phyloP scores from a whole-genome alignment of 2,329 filamentous ascomycete species.

The Cadophora gregata region DNA sequence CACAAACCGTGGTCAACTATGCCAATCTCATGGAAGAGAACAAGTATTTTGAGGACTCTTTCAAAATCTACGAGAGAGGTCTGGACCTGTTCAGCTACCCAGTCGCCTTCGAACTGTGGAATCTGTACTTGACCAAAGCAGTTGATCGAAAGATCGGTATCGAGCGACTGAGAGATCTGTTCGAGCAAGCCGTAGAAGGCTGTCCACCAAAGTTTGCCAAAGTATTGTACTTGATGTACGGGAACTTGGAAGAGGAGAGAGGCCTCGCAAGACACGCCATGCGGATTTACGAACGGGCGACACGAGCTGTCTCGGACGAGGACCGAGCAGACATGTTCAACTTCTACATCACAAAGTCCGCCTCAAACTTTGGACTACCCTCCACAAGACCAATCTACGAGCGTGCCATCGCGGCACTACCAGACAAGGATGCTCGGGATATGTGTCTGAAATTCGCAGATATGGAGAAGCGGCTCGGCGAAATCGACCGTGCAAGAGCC shows the following conservation, averaged over 20 bases:
- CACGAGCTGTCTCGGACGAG: conserved; percentile 91
- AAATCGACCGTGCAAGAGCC: conserved; percentile 92
- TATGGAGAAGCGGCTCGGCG: conserved; percentile 89
- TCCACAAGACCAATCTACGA: conserved; percentile 97
- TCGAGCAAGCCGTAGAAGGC: conserved; percentile 95
- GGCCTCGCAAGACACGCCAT: conserved; percentile 95
- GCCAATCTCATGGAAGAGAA: conserved; percentile 94
- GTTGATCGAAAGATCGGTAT: conserved; percentile 96
- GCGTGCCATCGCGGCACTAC: conserved; percentile 89
- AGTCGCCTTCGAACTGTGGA: conserved; percentile 98
- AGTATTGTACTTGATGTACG: conserved; percentile 96
- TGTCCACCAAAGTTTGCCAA: conserved; percentile 97
- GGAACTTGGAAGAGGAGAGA: conserved; percentile 93
- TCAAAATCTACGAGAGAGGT: conserved; percentile 96
- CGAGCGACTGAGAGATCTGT: conserved; percentile 90
- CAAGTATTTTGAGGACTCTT: conserved; percentile 95
- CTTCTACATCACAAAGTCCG: conserved; percentile 98
- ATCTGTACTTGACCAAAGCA: conserved; percentile 95
- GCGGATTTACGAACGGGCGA: conserved; percentile 98
- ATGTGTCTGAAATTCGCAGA: conserved; percentile 99
- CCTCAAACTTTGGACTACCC: conserved; percentile 95
- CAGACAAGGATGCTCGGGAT: conserved; percentile 89
- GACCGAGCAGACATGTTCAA: conserved; percentile 98
- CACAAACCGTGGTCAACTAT: conserved; percentile 98
- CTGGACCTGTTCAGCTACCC: conserved; percentile 98